Percentiles rank a stretch among this genome's conserved stretches.
phyloP scores from a whole-genome alignment of 2,329 filamentous ascomycete species.

The Coniosporium tulheliwenetii region DNA sequence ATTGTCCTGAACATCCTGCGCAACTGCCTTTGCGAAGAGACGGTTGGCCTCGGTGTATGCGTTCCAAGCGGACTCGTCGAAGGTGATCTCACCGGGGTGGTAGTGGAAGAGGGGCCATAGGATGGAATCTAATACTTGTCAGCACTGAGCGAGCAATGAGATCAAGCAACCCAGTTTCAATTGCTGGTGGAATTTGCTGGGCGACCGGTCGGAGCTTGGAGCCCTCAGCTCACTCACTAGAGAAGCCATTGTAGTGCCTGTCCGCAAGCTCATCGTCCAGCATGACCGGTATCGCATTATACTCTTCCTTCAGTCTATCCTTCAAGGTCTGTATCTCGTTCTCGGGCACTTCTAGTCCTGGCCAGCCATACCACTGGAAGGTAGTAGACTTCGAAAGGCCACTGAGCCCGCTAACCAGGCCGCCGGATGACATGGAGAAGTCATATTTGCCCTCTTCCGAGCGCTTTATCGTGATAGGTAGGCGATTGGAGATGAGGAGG shows the following conservation, averaged over 20 bases:
- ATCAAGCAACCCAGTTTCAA: not conserved
- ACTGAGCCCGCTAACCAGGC: conserved; percentile 83
- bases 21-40: conserved; percentile 77
- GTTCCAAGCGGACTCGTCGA: conserved; percentile 87
- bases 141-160: not conserved
- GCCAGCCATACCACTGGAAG: conserved; percentile 99
- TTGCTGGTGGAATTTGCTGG: not conserved
- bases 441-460: conserved; percentile 81
- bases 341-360: conserved; percentile 80
- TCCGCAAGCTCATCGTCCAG: conserved; percentile 88
- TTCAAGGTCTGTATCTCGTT: conserved; percentile 61
- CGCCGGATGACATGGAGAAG: conserved; percentile 94
- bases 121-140: conserved; percentile 56
- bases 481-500: conserved; percentile 81
- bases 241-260: conserved; percentile 94
- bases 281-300: conserved; percentile 82
- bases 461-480: conserved; percentile 93
- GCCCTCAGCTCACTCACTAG: conserved; percentile 44
- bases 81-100: conserved; percentile 95
- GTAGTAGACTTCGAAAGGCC: conserved; percentile 83
- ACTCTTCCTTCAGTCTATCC: conserved; percentile 68
- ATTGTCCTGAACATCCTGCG: conserved; percentile 76
- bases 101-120: conserved; percentile 99
- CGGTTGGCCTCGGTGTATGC: conserved; percentile 89
- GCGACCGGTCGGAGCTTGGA: conserved; percentile 2